Percentiles rank a stretch among this genome's conserved stretches.
Evolutionary conservation across 257 asterid species (phyloP).

Genomic region (Plantago major): DNA sequence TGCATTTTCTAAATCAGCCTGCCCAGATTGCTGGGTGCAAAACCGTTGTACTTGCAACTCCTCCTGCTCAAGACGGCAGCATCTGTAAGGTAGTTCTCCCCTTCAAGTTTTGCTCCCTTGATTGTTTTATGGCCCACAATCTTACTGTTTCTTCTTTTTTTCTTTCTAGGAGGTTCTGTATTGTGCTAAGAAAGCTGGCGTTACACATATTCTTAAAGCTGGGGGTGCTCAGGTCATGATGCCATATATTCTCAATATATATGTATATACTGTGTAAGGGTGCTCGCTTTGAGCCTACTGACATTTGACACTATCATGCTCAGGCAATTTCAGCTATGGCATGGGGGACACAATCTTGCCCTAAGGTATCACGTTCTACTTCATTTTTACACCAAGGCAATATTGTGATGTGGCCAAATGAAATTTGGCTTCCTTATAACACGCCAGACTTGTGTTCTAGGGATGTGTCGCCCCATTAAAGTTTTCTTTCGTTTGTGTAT

Average conservation of each 20-base stretch:
- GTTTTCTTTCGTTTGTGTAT: too few species aligned
- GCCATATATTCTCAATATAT: background rate
- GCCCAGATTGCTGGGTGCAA: conserved; percentile 98
- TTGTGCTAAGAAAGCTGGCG: conserved; percentile 98
- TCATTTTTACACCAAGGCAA: conserved; percentile 7
- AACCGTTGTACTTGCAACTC: conserved; percentile 94
- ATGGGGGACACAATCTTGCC: conserved; percentile 98
- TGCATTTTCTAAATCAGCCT: conserved; percentile 59
- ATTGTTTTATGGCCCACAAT: conserved; percentile 19
- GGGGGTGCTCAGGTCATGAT: conserved; percentile 95
- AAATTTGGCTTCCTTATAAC: background rate
- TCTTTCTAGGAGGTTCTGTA: conserved; percentile 77
- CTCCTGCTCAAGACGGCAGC: conserved; percentile 86
- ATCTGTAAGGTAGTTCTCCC: conserved; percentile 71
- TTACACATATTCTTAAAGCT: conserved; percentile 95
- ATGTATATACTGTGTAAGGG: conserved; percentile 9
- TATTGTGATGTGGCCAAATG: background rate
- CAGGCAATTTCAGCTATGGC: conserved; percentile 99
- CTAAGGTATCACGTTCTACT: conserved; percentile 52
- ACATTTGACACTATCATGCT: conserved; percentile 15
- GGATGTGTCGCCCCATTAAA: conserved; percentile 2
- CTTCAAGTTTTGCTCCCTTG: conserved; percentile 13
- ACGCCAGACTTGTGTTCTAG: background rate
- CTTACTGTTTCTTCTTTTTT: conserved; percentile 18
- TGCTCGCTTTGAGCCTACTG: conserved; percentile 8